These are phyloP conservation scores for Calonectria naviculata DNA, from an alignment of 2,329 filamentous ascomycete species.

Conservation along the genomic window DNA sequence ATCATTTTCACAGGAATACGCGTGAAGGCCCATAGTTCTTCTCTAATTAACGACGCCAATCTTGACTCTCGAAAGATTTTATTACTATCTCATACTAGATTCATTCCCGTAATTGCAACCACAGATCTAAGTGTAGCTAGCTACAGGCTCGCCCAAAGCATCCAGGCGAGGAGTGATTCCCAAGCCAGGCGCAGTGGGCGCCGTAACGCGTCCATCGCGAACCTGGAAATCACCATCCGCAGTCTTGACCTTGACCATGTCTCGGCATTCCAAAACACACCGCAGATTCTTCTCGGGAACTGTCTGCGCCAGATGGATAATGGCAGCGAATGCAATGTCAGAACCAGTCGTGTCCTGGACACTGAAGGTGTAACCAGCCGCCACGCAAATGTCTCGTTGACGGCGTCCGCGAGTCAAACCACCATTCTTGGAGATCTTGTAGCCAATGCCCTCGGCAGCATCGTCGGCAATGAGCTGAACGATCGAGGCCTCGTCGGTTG, in stretches of 20 bases:
- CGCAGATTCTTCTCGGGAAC: constrained; percentile 26
- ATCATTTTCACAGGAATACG: too few relatives aligned
- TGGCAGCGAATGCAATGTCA: constrained; percentile 30
- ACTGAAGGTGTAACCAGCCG: constrained; percentile 31
- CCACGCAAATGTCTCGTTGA: constrained; percentile 30
- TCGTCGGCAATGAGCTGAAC: constrained; percentile 29
- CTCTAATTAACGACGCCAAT: neutral
- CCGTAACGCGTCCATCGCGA: constrained; percentile 20
- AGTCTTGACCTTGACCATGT: constrained; percentile 27
- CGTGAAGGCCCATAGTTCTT: too few relatives aligned
- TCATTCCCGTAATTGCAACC: neutral
- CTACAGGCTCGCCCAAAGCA: constrained; percentile 28
- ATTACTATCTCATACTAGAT: neutral
- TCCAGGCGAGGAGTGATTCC: constrained; percentile 25
- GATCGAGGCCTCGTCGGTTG: constrained; percentile 25
- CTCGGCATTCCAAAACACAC: constrained; percentile 28
- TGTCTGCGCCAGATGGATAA: constrained; percentile 32
- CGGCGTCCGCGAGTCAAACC: constrained; percentile 29
- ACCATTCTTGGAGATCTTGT: constrained; percentile 35
- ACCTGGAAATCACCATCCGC: constrained; percentile 31
- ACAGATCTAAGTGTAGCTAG: constrained; percentile 23
- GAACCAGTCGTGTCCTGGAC: constrained; percentile 30
- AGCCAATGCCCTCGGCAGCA: constrained; percentile 27
- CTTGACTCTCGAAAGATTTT: neutral
- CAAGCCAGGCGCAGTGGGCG: constrained; percentile 27